Conservation (phyloP, 306 rosid genomes). For the Vigna angularis region DNA sequence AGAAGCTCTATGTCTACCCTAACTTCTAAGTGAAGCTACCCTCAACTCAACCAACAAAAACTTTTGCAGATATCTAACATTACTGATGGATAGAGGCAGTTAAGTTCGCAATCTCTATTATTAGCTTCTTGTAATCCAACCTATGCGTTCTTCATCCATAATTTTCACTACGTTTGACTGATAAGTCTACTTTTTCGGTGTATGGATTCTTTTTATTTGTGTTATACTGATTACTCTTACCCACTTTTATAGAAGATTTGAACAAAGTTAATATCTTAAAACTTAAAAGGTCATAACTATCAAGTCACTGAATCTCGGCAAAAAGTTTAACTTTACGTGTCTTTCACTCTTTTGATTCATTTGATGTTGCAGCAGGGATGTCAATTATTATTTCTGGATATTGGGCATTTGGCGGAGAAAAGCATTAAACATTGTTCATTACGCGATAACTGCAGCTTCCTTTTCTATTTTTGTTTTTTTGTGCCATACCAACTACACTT, state of each 20-base stretch:
- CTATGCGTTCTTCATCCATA: neutral
- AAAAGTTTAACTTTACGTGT: constrained; percentile 18
- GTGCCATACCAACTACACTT: neutral
- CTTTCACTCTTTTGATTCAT: neutral
- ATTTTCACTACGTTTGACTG: neutral
- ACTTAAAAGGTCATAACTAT: neutral
- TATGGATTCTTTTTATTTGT: neutral
- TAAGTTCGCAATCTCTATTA: neutral
- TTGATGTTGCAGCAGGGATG: neutral
- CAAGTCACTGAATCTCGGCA: neutral
- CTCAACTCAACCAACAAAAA: constrained; percentile 29
- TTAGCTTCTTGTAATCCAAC: constrained; percentile 27
- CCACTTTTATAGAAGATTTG: constrained; percentile 26
- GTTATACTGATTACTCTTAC: constrained; percentile 9
- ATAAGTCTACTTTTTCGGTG: neutral
- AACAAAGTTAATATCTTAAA: neutral
- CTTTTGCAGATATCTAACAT: neutral
- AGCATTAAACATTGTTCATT: neutral
- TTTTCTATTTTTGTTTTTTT: neutral
- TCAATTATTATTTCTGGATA: neutral
- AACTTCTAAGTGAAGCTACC: constrained; percentile 62
- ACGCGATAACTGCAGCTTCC: neutral
- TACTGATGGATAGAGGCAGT: no score
- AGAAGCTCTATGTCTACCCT: constrained; percentile 14
- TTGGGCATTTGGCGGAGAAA: neutral